Percentiles rank a stretch among this genome's conserved stretches.
Evolutionary conservation across 2,329 filamentous ascomycete genomes (phyloP).

Genomic region (Microsporum ferrugineum): DNA sequence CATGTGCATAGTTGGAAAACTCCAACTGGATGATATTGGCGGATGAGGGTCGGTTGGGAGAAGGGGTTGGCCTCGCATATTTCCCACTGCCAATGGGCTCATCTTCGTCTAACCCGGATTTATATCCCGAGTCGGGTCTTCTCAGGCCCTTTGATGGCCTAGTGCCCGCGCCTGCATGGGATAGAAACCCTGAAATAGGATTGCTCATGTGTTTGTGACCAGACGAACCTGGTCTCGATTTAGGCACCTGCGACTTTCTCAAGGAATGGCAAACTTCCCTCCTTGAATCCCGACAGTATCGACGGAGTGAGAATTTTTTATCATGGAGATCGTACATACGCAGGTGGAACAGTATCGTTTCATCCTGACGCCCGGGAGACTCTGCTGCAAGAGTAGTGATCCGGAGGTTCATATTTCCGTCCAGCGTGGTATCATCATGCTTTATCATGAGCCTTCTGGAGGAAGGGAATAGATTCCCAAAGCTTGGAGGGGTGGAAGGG

Average conservation of each 20-base stretch:
- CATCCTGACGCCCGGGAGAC: conserved; percentile 44
- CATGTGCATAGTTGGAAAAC: conserved; percentile 93
- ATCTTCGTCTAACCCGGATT: conserved; percentile 35
- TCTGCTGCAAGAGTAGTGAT: conserved; percentile 62
- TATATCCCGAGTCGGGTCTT: conserved; percentile 50
- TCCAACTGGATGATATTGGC: conserved; percentile 79
- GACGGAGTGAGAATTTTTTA: conserved; percentile 77
- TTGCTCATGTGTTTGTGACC: conserved; percentile 50
- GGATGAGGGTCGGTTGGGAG: conserved; percentile 32
- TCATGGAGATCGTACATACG: conserved; percentile 84
- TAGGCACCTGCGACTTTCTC: conserved; percentile 53
- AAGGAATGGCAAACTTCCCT: conserved; percentile 82
- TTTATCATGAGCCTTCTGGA: conserved; percentile 67
- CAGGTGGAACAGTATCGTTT: conserved; percentile 77
- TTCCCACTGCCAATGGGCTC: conserved; percentile 19
- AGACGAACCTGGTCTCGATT: conserved; percentile 39
- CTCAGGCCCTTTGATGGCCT: conserved; percentile 36
- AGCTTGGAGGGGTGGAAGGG: conserved; percentile 69
- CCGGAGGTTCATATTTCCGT: conserved; percentile 94
- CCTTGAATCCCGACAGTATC: conserved; percentile 86
- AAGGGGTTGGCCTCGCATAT: not conserved
- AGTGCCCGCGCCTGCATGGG: conserved; percentile 43
- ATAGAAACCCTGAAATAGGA: conserved; percentile 45
- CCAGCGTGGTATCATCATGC: conserved; percentile 78
- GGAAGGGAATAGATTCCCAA: conserved; percentile 77